A percentile compares a stretch with the other conserved stretches of the same genome.
phyloP scores from a whole-genome alignment of 305 asterid species.

The Fraxinus xanthoxyloides region DNA sequence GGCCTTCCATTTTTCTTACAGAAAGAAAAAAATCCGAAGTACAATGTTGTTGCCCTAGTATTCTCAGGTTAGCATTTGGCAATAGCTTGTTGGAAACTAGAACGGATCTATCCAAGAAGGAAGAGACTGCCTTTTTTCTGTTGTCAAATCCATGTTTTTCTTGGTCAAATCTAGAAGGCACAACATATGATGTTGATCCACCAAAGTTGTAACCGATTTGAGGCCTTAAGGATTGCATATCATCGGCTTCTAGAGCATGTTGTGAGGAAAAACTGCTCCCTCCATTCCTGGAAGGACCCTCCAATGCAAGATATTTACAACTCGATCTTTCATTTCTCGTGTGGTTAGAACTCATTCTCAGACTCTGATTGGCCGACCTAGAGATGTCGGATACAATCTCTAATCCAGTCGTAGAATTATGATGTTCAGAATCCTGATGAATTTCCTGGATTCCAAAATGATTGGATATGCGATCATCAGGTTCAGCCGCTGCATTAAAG shows the following conservation, averaged over 20 bases:
- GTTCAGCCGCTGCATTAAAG: constrained; percentile 22
- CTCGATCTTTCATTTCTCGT: constrained; percentile 25
- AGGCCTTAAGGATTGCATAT: constrained; percentile 14
- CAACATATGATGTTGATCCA: constrained; percentile 29
- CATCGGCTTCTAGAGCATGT: constrained; percentile 15
- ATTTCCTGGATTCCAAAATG: constrained; percentile 28
- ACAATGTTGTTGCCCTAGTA: constrained; percentile 24
- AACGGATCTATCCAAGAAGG: constrained; percentile 24
- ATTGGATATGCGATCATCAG: constrained; percentile 14
- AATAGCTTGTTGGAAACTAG: constrained; percentile 28
- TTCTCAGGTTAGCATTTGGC: constrained; percentile 19
- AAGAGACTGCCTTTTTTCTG: constrained; percentile 30
- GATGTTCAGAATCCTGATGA: constrained; percentile 18
- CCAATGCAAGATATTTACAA: constrained; percentile 2
- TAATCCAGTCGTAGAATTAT: constrained; percentile 14
- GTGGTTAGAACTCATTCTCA: constrained; percentile 25
- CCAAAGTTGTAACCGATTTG: constrained; percentile 13
- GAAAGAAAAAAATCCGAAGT: constrained; percentile 24
- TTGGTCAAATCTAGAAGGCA: constrained; percentile 30
- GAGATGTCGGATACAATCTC: constrained; percentile 22
- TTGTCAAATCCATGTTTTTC: constrained; percentile 23
- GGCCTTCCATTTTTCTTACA: constrained; percentile 23
- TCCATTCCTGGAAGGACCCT: neutral
- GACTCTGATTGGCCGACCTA: constrained; percentile 23
- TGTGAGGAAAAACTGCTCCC: constrained; percentile 20